phyloP scores from a whole-genome alignment of 345 rosid genomes.

The Aethionema arabicum region DNA sequence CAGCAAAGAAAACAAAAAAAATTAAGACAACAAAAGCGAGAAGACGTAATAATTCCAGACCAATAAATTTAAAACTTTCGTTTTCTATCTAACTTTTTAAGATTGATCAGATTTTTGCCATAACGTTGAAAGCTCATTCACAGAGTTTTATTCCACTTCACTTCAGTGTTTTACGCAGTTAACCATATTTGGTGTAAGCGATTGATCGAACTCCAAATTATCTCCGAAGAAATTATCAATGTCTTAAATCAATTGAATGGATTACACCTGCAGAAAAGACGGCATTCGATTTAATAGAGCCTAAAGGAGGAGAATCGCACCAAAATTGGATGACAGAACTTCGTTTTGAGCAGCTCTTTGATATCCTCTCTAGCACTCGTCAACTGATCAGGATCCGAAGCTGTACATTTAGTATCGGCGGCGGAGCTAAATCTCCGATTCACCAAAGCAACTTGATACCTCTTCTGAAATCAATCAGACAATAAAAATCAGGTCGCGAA shows the following conservation, averaged over 20 bases:
- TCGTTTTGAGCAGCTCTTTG: constrained; percentile 67
- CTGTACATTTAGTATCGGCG: constrained; percentile 47
- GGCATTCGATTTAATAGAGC: not conserved
- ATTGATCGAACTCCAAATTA: no score
- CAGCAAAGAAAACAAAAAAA: not conserved
- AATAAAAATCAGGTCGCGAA: not conserved
- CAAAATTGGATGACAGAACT: constrained; percentile 84
- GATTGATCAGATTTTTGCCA: not conserved
- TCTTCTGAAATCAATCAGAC: constrained; percentile 39
- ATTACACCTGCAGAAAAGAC: not conserved
- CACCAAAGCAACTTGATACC: constrained; percentile 34
- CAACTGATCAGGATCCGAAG: constrained; percentile 81
- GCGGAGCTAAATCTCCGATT: constrained; percentile 45
- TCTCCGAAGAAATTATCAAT: no score
- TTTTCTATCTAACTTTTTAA: no score
- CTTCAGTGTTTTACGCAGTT: no score
- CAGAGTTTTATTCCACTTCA: no score
- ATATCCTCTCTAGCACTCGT: constrained; percentile 85
- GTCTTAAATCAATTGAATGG: not conserved
- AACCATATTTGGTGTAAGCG: no score
- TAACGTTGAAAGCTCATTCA: not conserved
- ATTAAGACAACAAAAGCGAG: no score
- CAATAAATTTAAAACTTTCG: no score
- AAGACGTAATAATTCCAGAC: no score
- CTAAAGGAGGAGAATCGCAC: constrained; percentile 31